phyloP scores from a whole-genome alignment of 139 green algal genomes.

The Edaphochlamys debaryana region DNA sequence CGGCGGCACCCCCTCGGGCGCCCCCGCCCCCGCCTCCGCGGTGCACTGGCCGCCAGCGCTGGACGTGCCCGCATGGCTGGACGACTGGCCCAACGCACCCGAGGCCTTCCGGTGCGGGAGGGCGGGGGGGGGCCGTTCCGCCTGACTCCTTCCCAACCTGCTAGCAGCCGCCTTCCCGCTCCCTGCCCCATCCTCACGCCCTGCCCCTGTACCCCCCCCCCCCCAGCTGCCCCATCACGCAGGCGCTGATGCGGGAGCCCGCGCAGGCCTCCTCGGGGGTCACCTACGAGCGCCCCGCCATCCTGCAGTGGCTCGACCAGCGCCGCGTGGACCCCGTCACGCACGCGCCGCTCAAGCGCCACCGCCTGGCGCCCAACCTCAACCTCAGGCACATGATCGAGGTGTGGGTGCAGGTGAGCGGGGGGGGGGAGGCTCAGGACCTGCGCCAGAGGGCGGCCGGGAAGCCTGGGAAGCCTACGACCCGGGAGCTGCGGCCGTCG shows the following conservation, averaged over 20 bases:
- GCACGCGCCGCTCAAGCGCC: constrained; percentile 43
- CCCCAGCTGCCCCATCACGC: constrained; percentile 28
- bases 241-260: constrained; percentile 62
- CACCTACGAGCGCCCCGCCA: constrained; percentile 53
- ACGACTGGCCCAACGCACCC: constrained; percentile 51
- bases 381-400: constrained; percentile 62
- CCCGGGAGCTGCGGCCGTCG: background rate
- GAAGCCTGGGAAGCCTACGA: too few species aligned
- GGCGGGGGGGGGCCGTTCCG: too few species aligned
- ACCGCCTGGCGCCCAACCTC: constrained; percentile 66
- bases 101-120: constrained; percentile 60
- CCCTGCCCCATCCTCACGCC: background rate
- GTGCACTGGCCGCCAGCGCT: constrained; percentile 63
- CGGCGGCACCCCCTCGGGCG: too few species aligned
- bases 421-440: background rate
- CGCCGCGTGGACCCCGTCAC: constrained; percentile 59
- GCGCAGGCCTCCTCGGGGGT: constrained; percentile 44
- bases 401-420: constrained; percentile 43
- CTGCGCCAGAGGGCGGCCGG: background rate
- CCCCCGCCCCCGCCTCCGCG: constrained; percentile 9
- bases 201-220: background rate
- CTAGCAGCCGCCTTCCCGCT: background rate
- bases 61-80: constrained; percentile 51
- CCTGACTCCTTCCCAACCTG: too few species aligned
- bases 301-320: constrained; percentile 57